phyloP scores from a whole-genome alignment of 2,329 filamentous ascomycete genomes.

The Ploettnerulaceae sp. region DNA sequence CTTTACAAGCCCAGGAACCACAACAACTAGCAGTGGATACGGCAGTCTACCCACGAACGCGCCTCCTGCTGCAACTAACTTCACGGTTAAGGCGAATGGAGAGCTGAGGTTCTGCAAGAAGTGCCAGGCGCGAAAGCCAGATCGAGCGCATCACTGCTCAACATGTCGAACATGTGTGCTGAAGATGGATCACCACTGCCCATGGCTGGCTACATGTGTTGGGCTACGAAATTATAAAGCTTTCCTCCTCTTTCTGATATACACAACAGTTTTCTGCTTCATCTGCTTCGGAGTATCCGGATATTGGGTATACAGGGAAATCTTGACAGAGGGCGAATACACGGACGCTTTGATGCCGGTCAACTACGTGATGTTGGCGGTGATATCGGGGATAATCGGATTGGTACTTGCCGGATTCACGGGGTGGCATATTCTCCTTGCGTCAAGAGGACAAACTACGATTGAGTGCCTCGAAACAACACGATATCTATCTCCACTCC shows the following conservation, averaged over 20 bases:
- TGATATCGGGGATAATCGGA: conserved; percentile 86
- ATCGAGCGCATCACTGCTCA: conserved; percentile 94
- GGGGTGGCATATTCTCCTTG: conserved; percentile 83
- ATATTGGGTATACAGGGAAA: conserved; percentile 80
- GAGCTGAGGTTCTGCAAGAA: conserved; percentile 93
- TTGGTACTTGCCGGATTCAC: conserved; percentile 87
- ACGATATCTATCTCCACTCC: conserved; percentile 78
- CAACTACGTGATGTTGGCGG: conserved; percentile 83
- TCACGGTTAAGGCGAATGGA: conserved; percentile 90
- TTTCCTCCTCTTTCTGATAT: conserved; percentile 87
- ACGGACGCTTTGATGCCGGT: conserved; percentile 76
- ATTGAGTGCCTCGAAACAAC: conserved; percentile 97
- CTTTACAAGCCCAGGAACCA: conserved; percentile 81
- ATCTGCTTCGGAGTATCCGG: conserved; percentile 72
- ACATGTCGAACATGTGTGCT: conserved; percentile 90
- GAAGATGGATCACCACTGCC: conserved; percentile 99
- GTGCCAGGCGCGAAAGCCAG: conserved; percentile 89
- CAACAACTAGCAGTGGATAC: conserved; percentile 63
- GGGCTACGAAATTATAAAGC: conserved; percentile 93
- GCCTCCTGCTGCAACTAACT: conserved; percentile 57
- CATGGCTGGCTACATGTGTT: conserved; percentile 94
- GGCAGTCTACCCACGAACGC: conserved; percentile 74
- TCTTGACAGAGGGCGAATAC: conserved; percentile 65
- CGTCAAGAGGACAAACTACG: conserved; percentile 76
- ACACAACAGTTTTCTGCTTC: conserved; percentile 82